Evolutionary conservation across 371 early-diverging fungal genomes (phyloP).

Genomic region (Paraphysoderma sedebokerense): DNA sequence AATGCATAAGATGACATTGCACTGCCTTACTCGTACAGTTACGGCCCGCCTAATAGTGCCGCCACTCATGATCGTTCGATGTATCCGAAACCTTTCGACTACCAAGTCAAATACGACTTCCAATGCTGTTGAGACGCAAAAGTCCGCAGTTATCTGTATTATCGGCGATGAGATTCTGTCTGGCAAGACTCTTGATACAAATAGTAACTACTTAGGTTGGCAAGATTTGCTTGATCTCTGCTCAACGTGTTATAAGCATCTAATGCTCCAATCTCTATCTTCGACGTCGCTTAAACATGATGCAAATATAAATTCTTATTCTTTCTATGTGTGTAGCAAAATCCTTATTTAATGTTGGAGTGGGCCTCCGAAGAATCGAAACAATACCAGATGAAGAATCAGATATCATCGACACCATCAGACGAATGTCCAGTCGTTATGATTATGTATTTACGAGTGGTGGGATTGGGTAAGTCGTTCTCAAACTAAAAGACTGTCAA

Average conservation of each 20-base stretch:
- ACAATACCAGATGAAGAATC: constrained; percentile 33
- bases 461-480: constrained; percentile 55
- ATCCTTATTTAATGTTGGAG: constrained; percentile 35
- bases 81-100: too few relatives aligned
- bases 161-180: constrained; percentile 54
- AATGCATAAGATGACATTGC: too few relatives aligned
- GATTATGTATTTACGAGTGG: constrained; percentile 52
- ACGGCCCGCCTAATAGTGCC: too few relatives aligned
- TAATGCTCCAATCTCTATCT: not conserved
- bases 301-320: too few relatives aligned
- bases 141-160: constrained; percentile 6
- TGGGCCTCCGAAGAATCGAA: constrained; percentile 38
- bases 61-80: too few relatives aligned
- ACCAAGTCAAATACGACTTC: too few relatives aligned
- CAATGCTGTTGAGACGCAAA: too few relatives aligned
- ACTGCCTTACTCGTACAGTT: too few relatives aligned
- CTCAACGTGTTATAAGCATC: not conserved
- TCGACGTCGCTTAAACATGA: too few relatives aligned
- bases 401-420: constrained; percentile 31
- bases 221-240: not conserved
- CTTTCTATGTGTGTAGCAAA: constrained; percentile 27
- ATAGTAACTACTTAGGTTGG: constrained; percentile 33
- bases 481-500: too few relatives aligned
- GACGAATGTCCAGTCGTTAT: constrained; percentile 24
- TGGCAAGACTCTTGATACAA: constrained; percentile 53